These are phyloP conservation scores for Malus hybrid DNA, from an alignment of 331 rosid genomes.

Conservation along the genomic window DNA sequence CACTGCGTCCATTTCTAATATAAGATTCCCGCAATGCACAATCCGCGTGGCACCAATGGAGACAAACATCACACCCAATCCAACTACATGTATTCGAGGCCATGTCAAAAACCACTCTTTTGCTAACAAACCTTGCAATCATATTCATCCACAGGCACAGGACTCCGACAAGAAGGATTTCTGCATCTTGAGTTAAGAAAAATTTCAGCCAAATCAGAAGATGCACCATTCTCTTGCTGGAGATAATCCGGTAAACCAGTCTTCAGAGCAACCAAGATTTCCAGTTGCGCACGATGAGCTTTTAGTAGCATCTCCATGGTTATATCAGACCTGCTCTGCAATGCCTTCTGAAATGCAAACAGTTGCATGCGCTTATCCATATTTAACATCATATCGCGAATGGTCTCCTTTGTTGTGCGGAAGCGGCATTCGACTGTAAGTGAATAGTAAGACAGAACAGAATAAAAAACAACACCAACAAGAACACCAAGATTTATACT, in stretches of 20 bases:
- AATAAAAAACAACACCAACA: too few relatives aligned
- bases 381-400: slow-evolving; percentile 55
- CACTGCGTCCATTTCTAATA: slow-evolving; percentile 80
- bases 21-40: slow-evolving; percentile 80
- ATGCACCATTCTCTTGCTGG: slow-evolving; percentile 33
- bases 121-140: slow-evolving; percentile 89
- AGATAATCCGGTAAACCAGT: slow-evolving; percentile 63
- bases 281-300: slow-evolving; percentile 70
- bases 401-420: too few relatives aligned
- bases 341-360: slow-evolving; percentile 52
- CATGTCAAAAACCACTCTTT: slow-evolving; percentile 86
- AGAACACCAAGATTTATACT: too few relatives aligned
- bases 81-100: slow-evolving; percentile 92
- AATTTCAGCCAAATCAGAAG: slow-evolving; percentile 73
- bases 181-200: slow-evolving; percentile 70
- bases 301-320: slow-evolving; percentile 58
- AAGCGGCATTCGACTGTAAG: too few relatives aligned
- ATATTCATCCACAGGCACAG: slow-evolving; percentile 90
- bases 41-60: slow-evolving; percentile 95
- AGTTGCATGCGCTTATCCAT: slow-evolving; percentile 59
- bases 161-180: slow-evolving; percentile 62
- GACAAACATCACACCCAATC: slow-evolving; percentile 98
- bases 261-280: slow-evolving; percentile 81
- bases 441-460: too few relatives aligned
- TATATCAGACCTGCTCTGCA: slow-evolving; percentile 72